Evolutionary conservation across 306 rosid genomes (phyloP).

Genomic region (Cicer yamashitae): DNA sequence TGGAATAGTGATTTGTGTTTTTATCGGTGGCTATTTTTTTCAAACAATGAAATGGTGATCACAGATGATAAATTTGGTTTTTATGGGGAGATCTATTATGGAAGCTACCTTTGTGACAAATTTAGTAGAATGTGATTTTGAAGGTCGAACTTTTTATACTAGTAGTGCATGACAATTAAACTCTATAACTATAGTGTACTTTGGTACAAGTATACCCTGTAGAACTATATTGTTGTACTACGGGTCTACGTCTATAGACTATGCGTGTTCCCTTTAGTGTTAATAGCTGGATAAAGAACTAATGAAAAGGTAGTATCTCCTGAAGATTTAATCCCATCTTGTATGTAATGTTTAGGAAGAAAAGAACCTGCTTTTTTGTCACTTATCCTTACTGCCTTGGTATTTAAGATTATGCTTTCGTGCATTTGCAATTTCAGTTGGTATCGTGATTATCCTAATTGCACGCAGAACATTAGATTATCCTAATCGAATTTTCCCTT

Average conservation of each 20-base stretch:
- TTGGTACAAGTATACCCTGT: too few relatives aligned
- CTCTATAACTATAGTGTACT: not conserved
- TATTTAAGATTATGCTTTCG: not conserved
- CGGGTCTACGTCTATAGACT: not conserved
- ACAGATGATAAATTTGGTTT: not conserved
- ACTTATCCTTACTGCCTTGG: not conserved
- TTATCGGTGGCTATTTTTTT: not conserved
- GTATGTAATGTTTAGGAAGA: not conserved
- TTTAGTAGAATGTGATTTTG: conserved; percentile 1
- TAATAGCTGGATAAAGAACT: not conserved
- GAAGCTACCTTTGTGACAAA: conserved; percentile 12
- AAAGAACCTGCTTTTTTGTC: not conserved
- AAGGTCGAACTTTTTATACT: not conserved
- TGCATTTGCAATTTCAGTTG: conserved; percentile 3
- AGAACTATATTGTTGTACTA: too few relatives aligned
- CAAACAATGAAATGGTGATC: not conserved
- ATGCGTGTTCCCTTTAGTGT: not conserved
- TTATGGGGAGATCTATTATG: not conserved
- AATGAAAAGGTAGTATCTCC: not conserved
- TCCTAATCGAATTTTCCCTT: not conserved
- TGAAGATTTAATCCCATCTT: not conserved
- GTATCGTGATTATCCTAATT: not conserved
- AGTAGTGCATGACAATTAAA: too few relatives aligned
- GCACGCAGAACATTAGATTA: conserved; percentile 25
- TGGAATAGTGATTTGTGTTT: not conserved